Conservation (phyloP, 2,329 filamentous ascomycete species). For the Torrubiella hemipterigena region DNA sequence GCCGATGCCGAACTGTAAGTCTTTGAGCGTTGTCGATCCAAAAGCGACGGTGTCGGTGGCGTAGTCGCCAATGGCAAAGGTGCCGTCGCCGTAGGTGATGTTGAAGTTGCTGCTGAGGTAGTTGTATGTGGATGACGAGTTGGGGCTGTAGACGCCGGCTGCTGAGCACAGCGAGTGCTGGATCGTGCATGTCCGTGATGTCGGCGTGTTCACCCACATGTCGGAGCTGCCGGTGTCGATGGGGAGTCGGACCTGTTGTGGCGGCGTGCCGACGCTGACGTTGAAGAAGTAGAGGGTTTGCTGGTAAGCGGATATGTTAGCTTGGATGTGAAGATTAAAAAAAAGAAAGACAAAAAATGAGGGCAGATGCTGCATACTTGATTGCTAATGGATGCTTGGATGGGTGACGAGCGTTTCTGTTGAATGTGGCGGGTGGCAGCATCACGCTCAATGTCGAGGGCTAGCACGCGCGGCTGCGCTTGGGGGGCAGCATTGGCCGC, state of each 20-base stretch:
- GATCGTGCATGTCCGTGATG: slow-evolving; percentile 46
- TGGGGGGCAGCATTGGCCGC: too few species aligned
- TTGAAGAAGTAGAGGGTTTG: slow-evolving; percentile 55
- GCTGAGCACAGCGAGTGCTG: slow-evolving; percentile 38
- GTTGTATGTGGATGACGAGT: slow-evolving; percentile 62
- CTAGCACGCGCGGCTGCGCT: too few species aligned
- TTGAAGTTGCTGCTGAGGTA: slow-evolving; percentile 70
- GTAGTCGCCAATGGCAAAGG: slow-evolving; percentile 67
- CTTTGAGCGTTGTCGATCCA: slow-evolving; percentile 36
- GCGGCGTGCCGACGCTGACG: slow-evolving; percentile 48
- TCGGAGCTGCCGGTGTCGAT: slow-evolving; percentile 60
- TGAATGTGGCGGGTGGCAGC: too few species aligned
- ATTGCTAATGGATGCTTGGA: too few species aligned
- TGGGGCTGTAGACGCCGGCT: slow-evolving; percentile 57
- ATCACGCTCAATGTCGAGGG: too few species aligned
- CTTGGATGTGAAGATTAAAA: too few species aligned
- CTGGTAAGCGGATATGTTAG: slow-evolving; percentile 17
- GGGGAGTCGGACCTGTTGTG: slow-evolving; percentile 44
- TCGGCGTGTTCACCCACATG: slow-evolving; percentile 56
- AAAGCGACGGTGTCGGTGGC: slow-evolving; percentile 60
- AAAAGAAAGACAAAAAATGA: too few species aligned
- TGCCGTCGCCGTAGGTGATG: slow-evolving; percentile 78
- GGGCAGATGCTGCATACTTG: neutral
- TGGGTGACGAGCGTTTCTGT: too few species aligned
- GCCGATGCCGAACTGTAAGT: slow-evolving; percentile 63